Base-by-base conservation (phyloP, 768 basidiomycete genomes). In the Tricholoma sp. region DNA sequence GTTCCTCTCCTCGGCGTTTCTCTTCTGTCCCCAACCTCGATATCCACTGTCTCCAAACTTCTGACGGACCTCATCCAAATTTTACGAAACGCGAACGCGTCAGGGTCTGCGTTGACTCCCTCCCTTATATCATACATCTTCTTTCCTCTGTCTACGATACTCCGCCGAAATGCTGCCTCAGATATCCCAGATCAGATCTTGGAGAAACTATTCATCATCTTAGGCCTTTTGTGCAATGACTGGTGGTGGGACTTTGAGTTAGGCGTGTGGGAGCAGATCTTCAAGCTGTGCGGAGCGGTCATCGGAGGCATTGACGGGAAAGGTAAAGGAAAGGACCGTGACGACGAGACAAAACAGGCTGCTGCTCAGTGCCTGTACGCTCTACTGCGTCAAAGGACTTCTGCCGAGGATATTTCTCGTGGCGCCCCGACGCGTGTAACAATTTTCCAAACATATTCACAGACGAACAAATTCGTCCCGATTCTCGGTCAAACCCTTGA, bases 211-310 rank as follows among this genome's bases (percentile, higher is more conserved):
- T 76, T 97, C 57, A 63, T 75, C 22, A 73, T 81, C 11, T 73
- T 96, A 29, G 67, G 74, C 2, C 63, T 80, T 1, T 75, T 98
- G 22, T 83, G 80, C 61, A 78, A 84, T 18, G 73, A 77, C n/a
- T 92, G 91, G 87, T 94, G 92, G 91, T 91, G 89, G 89, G 75
- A 76, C 18, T 86, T 86, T 66, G 90, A 91, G 47, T 50, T 82
- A 35, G 76, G 76, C 54, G 70, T 84, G 24, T 95, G 94, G 94
- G 86, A 89, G 65, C 93, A 97, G 65, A 73, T 94, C 22, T 91
- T 95, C 69, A 88, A 85, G 76, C 74, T 92, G 14, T 87, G 78
- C 60, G 81, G 82, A 34, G 80, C 86, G 14, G 75, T 88, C 31
- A 68, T 90, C 5, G 85, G 84, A 18, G 80, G 83, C 12, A 72